phyloP scores from a whole-genome alignment of 352 stramenopile species.

The Phytophthora palmivora region DNA sequence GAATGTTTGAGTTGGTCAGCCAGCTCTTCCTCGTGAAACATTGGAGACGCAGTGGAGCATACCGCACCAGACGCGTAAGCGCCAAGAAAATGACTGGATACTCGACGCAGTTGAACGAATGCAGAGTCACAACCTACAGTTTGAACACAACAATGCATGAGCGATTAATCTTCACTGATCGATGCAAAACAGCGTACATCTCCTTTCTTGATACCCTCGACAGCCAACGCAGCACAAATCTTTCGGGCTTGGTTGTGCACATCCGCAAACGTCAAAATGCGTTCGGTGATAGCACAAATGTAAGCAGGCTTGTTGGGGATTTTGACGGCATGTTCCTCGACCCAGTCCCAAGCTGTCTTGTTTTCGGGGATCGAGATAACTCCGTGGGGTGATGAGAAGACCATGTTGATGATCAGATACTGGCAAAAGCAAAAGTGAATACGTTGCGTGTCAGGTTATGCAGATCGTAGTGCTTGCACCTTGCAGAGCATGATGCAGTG shows the following conservation, averaged over 20 bases:
- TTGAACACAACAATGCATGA: background rate
- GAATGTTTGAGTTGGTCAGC: slow-evolving; percentile 42
- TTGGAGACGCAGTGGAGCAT: slow-evolving; percentile 48
- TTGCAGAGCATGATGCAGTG: no score
- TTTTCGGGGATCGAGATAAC: slow-evolving; percentile 38
- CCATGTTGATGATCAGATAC: slow-evolving; percentile 25
- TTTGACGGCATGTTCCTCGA: slow-evolving; percentile 43
- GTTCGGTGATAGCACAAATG: slow-evolving; percentile 51
- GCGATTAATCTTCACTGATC: no score
- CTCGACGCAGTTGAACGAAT: no score
- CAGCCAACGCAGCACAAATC: slow-evolving; percentile 45
- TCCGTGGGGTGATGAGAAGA: slow-evolving; percentile 50
- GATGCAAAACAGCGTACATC: slow-evolving; percentile 42
- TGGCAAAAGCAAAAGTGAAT: slow-evolving; percentile 29
- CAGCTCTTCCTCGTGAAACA: slow-evolving; percentile 50
- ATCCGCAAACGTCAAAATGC: slow-evolving; percentile 47
- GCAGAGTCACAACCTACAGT: slow-evolving; percentile 50
- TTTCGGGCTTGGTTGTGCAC: slow-evolving; percentile 36
- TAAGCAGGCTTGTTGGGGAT: slow-evolving; percentile 44
- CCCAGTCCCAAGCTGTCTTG: slow-evolving; percentile 45
- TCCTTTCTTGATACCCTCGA: slow-evolving; percentile 51
- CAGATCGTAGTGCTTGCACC: slow-evolving; percentile 9
- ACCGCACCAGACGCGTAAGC: slow-evolving; percentile 46
- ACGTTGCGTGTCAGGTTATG: slow-evolving; percentile 15
- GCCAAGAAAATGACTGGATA: slow-evolving; percentile 63